Evolutionary conservation across 177 flowering plant genomes (phyloP), one percentile per base, ranked within the genome.

Genomic region (Tripterygium wilfordii): DNA sequence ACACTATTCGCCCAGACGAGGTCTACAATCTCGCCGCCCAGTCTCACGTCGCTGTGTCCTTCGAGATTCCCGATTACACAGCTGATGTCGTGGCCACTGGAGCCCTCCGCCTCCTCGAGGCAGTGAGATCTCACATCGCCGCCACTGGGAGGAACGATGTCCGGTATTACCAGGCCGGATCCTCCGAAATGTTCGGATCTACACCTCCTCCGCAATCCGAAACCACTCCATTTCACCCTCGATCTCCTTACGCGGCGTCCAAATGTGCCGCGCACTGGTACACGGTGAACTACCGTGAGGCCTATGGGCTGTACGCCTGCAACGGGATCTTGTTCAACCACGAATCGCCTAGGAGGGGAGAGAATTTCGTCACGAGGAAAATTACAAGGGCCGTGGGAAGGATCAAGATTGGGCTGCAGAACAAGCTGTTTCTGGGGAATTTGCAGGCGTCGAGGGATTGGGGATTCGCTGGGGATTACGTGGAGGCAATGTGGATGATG

Each of bases 401-500:
- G 71, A 88, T 91, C 71, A 88, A 82, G 77, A 39, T 77, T 12
- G 98, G 95, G 44, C 53, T 91, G 45, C 96, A 91, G 85, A 83
- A 74, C 65, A 85, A 82, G 64, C 59, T 91, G 45, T 88, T 88
- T 50, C 42, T 91, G 61, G 98, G 98, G 41, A 88, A 91, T 57
- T 32, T 91, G 61, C 75, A 76, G 65, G 95, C 95, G 1, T 77
- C 86, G 8, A 68, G 96, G 55, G 98, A 85, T 28, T 91, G 98
- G 98, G 98, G 98, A 0, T 85, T 91, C 45, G 96, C 96, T 0
- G 96, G 96, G 21, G 96, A 88, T 54, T 88, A 88, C 29, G 98
- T 92, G 39, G 96, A 88, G 74, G 98, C 96, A n/a, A 92, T 92
- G 98, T 92, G 98, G 96, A 15, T 92, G 79, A 88, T 92, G 98